These are phyloP conservation scores for Podila epigama DNA, from an alignment of 192 early-diverging fungal genomes.

Conservation along the genomic window DNA sequence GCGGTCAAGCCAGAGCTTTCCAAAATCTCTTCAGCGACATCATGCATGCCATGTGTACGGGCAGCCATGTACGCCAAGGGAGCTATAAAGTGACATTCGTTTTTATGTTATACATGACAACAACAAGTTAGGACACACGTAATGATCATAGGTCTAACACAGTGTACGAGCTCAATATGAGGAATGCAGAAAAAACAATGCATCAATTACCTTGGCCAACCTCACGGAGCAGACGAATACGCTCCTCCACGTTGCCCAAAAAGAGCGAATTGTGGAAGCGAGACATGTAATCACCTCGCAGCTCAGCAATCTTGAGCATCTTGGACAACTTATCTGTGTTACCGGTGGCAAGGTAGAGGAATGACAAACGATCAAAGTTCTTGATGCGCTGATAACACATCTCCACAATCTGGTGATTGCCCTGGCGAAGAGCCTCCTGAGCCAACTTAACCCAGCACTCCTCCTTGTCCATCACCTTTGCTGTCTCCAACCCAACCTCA, in stretches of 20 bases:
- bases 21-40: constrained; percentile 87
- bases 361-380: constrained; percentile 93
- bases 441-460: constrained; percentile 93
- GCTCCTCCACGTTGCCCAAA: constrained; percentile 92
- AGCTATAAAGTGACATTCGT: too few species aligned
- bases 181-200: not conserved
- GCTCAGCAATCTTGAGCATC: constrained; percentile 95
- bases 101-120: too few species aligned
- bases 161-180: too few species aligned
- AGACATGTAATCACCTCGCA: constrained; percentile 84
- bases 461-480: constrained; percentile 86
- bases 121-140: too few species aligned
- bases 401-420: constrained; percentile 90
- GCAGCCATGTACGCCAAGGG: constrained; percentile 94
- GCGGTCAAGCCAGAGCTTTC: constrained; percentile 71
- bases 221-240: constrained; percentile 82
- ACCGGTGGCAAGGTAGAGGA: constrained; percentile 94
- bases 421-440: constrained; percentile 88
- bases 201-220: constrained; percentile 78
- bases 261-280: constrained; percentile 94
- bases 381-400: constrained; percentile 90
- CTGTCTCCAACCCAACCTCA: constrained; percentile 94
- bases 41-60: constrained; percentile 85
- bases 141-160: too few species aligned
- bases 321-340: constrained; percentile 90